Evolutionary conservation across 169 alveolate genomes (phyloP).

Genomic region (Cardiosporidium cionae): DNA sequence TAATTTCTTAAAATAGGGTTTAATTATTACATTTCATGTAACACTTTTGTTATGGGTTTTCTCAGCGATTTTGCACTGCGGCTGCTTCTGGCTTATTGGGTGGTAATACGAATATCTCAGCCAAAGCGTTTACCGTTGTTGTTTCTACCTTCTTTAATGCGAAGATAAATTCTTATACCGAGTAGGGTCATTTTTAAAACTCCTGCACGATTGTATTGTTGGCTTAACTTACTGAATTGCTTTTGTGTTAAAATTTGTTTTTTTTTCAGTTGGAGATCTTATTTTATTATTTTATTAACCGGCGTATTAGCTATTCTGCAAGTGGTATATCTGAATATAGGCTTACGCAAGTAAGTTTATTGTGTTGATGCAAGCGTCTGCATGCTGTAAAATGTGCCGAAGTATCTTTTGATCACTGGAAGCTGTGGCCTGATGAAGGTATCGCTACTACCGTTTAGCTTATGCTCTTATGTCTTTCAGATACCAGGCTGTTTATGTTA

Average conservation of each 20-base stretch:
- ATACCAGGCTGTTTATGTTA: slow-evolving; percentile 23
- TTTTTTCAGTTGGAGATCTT: slow-evolving; percentile 24
- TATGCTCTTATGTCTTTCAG: not conserved
- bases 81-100: slow-evolving; percentile 29
- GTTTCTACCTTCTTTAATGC: slow-evolving; percentile 3
- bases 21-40: not conserved
- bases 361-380: too few relatives aligned
- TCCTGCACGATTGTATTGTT: not conserved
- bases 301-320: slow-evolving; percentile 3
- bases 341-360: slow-evolving; percentile 6
- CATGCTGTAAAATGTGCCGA: too few relatives aligned
- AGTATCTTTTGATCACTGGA: too few relatives aligned
- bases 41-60: not conserved
- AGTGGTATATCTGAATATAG: slow-evolving; percentile 11
- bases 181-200: not conserved
- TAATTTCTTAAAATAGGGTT: not conserved
- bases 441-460: not conserved
- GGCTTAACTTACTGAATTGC: too few relatives aligned
- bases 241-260: too few relatives aligned
- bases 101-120: slow-evolving; percentile 23
- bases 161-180: not conserved
- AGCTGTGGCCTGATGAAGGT: too few relatives aligned
- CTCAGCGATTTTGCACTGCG: slow-evolving; percentile 25
- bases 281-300: slow-evolving; percentile 4
- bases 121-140: slow-evolving; percentile 7